Evolutionary conservation across 768 basidiomycete species (phyloP), one percentile per base, ranked within the genome.

Genomic region (Phaffia australis): DNA sequence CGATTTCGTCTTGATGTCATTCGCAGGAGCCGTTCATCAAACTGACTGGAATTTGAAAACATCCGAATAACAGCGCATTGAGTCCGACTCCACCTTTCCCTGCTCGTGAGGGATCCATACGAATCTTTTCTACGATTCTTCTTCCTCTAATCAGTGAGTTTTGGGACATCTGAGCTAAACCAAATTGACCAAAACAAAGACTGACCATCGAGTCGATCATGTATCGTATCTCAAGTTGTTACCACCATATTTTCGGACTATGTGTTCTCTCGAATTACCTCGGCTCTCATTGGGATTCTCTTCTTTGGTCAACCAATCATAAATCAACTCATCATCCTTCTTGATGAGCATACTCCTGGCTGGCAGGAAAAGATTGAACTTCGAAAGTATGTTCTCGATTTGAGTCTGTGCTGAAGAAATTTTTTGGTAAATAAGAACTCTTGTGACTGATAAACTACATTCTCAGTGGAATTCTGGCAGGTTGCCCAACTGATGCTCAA

Each of bases 401-500:
- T 30, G 19, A 25, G 2, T 65, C 52, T 52, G 11, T 5, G 25
- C 55, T n/a, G 23, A 46, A 47, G 50, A 59, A 19, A 15, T 8
- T 16, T 1, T 48, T 1, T 2, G 11, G 14, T 30, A 19, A 14
- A 30, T 19, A 9, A 29, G 25, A 57, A 16, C 4, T 35, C 2
- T 9, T 14, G 25, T 0, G 49, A 11, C 35, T 11, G 35, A 11
- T 42, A 11, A 4, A 42, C 35, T 5, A 42, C 11, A 0, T 16
- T 15, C 49, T 27, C 64, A 76, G 74, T 56, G 71, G 79, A 15
- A 69, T 81, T 51, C 73, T 81, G 30, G 70, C 70, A 1, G 79
- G 79, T 23, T 78, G 78, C 0, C 80, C 80, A 11, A 80, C 79
- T 52, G 79, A 81, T 67, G 77, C 78, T 35, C 80, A 81, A 66